Percentiles rank a stretch among this genome's conserved stretches.
Conservation (phyloP, 139 green algal species). For the Micractinium conductrix region DNA sequence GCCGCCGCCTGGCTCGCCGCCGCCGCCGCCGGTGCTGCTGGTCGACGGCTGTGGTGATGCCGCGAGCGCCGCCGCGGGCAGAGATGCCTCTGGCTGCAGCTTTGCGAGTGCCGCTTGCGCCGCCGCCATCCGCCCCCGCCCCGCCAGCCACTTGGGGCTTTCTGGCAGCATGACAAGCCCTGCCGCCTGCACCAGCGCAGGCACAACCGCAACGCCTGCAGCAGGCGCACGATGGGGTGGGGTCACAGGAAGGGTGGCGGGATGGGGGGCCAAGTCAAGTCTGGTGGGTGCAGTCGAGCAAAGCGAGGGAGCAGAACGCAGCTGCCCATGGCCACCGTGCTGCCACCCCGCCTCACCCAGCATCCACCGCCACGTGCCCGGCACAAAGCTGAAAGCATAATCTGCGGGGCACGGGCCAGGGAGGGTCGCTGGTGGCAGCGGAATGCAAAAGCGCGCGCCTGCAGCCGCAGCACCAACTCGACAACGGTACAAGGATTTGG, state of each 20-base stretch:
- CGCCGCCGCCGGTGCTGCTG: not conserved
- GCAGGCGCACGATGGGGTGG: too few species aligned
- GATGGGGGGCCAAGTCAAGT: too few species aligned
- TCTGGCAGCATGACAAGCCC: slow-evolving; percentile 68
- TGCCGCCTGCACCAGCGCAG: slow-evolving; percentile 58
- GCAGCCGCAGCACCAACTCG: too few species aligned
- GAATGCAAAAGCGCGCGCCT: not conserved
- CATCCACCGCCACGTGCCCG: slow-evolving; percentile 84
- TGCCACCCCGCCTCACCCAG: too few species aligned
- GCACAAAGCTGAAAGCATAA: slow-evolving; percentile 66
- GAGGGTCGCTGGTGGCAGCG: not conserved
- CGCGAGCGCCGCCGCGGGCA: not conserved
- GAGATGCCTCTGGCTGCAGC: slow-evolving; percentile 16
- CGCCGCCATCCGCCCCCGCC: slow-evolving; percentile 15
- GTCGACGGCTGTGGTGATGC: not conserved
- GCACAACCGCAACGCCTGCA: slow-evolving; percentile 67
- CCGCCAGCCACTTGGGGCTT: slow-evolving; percentile 61
- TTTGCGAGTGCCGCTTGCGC: not conserved
- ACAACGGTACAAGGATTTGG: too few species aligned
- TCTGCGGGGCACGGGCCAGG: slow-evolving; percentile 46
- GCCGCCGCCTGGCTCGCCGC: not conserved
- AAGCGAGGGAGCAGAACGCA: too few species aligned
- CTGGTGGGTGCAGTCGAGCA: too few species aligned
- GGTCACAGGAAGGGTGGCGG: too few species aligned
- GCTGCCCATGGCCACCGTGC: too few species aligned